Conservation (phyloP, 2,329 filamentous ascomycete genomes). For the Corynespora cassiicola region DNA sequence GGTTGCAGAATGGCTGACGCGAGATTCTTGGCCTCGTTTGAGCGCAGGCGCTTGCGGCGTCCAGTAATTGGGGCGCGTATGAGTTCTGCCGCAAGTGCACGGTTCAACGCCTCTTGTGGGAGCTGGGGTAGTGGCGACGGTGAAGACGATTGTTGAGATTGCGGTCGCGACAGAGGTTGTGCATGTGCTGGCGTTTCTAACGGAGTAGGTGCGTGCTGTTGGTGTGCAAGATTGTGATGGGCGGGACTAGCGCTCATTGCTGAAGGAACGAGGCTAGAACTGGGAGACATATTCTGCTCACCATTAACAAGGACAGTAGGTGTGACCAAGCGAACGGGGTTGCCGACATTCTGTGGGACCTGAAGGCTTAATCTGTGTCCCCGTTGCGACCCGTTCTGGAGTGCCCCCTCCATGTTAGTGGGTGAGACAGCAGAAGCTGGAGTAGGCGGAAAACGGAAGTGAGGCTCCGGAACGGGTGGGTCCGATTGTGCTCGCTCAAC, state of each 20-base stretch:
- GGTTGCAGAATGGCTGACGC: conserved; percentile 51
- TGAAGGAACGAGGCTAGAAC: conserved; percentile 29
- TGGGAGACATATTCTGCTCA: conserved; percentile 41
- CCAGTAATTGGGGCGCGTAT: conserved; percentile 53
- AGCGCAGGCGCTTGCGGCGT: conserved; percentile 49
- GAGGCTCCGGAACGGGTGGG: conserved; percentile 42
- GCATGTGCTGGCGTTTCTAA: conserved; percentile 32
- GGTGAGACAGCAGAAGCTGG: conserved; percentile 46
- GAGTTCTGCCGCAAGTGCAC: conserved; percentile 54
- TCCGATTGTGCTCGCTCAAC: conserved; percentile 51
- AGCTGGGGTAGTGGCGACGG: conserved; percentile 22
- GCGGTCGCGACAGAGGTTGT: conserved; percentile 34
- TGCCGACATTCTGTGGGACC: conserved; percentile 67
- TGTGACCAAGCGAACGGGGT: conserved; percentile 68
- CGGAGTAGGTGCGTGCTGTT: conserved; percentile 8
- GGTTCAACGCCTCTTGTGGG: conserved; percentile 51
- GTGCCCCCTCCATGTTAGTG: conserved; percentile 26
- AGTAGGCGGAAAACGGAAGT: conserved; percentile 48
- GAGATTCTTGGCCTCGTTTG: conserved; percentile 55
- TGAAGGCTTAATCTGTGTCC: conserved; percentile 66
- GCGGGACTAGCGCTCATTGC: conserved; percentile 24
- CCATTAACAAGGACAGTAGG: conserved; percentile 63
- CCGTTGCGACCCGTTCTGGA: conserved; percentile 37
- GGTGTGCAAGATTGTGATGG: conserved; percentile 25
- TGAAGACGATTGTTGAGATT: conserved; percentile 12